These are phyloP conservation scores for Globisporangium middletonii DNA, from an alignment of 352 stramenopile genomes.

Conservation along the genomic window DNA sequence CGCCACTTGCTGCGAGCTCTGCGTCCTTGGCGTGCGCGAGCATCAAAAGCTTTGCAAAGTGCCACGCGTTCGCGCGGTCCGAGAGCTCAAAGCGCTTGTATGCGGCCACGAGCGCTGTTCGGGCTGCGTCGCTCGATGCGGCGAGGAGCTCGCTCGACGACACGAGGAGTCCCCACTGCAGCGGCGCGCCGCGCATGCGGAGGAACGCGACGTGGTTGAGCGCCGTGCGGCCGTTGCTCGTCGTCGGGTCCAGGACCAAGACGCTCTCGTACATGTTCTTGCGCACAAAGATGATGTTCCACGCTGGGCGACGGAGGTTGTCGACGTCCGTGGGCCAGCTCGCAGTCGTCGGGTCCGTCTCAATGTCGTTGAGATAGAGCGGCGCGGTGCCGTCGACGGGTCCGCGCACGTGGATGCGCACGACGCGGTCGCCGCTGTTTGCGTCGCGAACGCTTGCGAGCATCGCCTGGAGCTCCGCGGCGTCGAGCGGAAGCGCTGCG, in stretches of 20 bases:
- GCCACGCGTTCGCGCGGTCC: conserved; percentile 55
- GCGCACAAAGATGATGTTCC: conserved; percentile 81
- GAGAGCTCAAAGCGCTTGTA: conserved; percentile 35
- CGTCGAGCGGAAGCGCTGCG: conserved; percentile 33
- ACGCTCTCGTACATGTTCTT: conserved; percentile 88
- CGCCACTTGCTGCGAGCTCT: conserved; percentile 1
- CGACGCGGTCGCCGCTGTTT: conserved; percentile 31
- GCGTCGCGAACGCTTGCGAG: conserved; percentile 47
- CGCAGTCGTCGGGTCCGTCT: conserved; percentile 47
- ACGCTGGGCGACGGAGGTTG: conserved; percentile 42
- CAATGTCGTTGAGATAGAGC: conserved; percentile 81
- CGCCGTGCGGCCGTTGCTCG: conserved; percentile 32
- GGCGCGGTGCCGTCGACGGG: conserved; percentile 47
- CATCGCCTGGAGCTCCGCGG: conserved; percentile 50
- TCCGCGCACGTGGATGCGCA: conserved; percentile 67
- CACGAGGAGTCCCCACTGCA: conserved; percentile 72
- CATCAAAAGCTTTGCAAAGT: conserved; percentile 78
- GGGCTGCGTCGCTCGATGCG: conserved; percentile 32
- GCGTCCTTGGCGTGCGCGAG: conserved; percentile 53
- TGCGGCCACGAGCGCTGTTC: conserved; percentile 27
- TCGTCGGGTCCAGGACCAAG: conserved; percentile 61
- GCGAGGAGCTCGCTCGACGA: conserved; percentile 67
- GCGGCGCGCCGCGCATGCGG: conserved; percentile 57
- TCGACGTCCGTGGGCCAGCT: conserved; percentile 47
- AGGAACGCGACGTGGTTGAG: conserved; percentile 66